phyloP scores from a whole-genome alignment of 345 rosid genomes.

The Cardamine occulta region DNA sequence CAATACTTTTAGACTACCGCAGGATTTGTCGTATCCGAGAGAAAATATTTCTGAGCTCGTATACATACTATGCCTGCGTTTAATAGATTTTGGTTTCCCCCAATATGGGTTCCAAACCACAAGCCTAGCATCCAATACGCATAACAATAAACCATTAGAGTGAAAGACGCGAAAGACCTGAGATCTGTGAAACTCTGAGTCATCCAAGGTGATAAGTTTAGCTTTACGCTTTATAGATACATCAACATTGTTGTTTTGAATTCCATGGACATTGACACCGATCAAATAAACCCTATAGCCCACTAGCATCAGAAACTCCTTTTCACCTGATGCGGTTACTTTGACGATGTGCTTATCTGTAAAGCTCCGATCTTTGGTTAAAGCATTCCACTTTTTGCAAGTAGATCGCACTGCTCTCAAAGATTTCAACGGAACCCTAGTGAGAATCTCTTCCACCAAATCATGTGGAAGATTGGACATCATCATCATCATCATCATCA shows the following conservation, averaged over 20 bases:
- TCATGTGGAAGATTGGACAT: conserved; percentile 5
- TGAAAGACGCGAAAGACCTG: not conserved
- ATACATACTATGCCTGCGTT: too few species aligned
- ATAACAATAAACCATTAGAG: conserved; percentile 10
- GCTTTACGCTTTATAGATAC: not conserved
- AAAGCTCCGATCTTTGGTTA: not conserved
- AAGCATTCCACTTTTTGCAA: conserved; percentile 9
- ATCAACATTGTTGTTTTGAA: not conserved
- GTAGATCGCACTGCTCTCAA: not conserved
- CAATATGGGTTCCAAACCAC: conserved; percentile 25
- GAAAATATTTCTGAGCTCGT: not conserved
- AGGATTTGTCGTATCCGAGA: not conserved
- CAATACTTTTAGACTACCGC: not conserved
- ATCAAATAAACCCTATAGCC: not conserved
- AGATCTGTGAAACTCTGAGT: not conserved
- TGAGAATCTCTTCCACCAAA: not conserved
- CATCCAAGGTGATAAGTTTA: not conserved
- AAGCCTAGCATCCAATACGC: not conserved
- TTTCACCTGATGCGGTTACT: not conserved
- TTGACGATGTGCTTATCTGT: not conserved
- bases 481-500: too few species aligned
- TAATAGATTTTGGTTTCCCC: conserved; percentile 11
- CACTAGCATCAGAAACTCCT: not conserved
- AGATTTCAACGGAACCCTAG: not conserved
- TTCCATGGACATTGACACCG: not conserved